These are phyloP conservation scores for Talinum fruticosum DNA, from an alignment of 148 eudicot genomes.

Conservation along the genomic window DNA sequence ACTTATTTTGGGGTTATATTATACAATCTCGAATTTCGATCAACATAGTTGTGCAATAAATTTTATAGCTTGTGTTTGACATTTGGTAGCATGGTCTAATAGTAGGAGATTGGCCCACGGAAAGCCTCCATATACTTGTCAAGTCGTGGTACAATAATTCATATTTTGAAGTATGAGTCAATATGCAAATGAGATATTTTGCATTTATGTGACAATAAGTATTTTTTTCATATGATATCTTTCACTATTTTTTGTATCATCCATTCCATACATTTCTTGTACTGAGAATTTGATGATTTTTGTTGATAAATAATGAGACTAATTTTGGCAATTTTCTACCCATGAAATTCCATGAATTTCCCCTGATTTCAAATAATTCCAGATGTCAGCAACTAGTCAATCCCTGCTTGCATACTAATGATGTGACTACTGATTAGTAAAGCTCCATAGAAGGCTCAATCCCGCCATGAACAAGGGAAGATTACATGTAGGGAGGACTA, in stretches of 20 bases:
- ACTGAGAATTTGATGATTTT: not conserved
- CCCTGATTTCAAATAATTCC: not conserved
- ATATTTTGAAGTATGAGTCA: too few relatives aligned
- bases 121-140: not conserved
- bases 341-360: not conserved
- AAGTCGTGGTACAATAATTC: too few relatives aligned
- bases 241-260: not conserved
- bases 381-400: not conserved
- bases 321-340: not conserved
- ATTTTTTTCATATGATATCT: not conserved
- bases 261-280: not conserved
- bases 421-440: conserved; percentile 1
- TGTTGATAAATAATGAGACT: not conserved
- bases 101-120: not conserved
- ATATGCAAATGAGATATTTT: too few relatives aligned
- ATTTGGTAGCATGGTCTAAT: not conserved
- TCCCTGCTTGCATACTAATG: not conserved
- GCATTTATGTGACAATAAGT: not conserved
- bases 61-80: not conserved
- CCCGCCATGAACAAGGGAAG: not conserved
- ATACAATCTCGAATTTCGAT: too few relatives aligned
- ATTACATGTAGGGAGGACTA: not conserved
- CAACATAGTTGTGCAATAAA: too few relatives aligned
- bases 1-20: too few relatives aligned
- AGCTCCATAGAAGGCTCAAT: not conserved